Conservation (phyloP, 2,329 filamentous ascomycete species). For the Ceratocystiopsis brevicomis region DNA sequence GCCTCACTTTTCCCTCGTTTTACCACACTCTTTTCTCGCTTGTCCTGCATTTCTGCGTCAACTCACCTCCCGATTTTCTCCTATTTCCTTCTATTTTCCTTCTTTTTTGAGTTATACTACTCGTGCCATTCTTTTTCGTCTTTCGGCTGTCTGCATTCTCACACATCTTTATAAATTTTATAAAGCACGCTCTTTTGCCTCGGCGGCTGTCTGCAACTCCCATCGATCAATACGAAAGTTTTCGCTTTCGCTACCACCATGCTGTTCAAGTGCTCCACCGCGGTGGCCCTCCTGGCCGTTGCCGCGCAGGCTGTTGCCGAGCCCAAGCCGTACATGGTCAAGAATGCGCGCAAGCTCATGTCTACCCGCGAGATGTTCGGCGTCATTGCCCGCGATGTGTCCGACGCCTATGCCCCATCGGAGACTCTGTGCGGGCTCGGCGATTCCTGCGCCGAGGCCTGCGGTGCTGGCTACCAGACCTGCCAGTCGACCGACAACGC, state of each 20-base stretch:
- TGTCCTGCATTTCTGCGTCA: neutral
- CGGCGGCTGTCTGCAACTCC: neutral
- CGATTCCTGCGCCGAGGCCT: conserved; percentile 34
- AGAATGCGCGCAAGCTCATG: conserved; percentile 16
- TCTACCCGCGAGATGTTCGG: conserved; percentile 20
- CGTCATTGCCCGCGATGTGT: conserved; percentile 23
- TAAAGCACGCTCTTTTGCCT: neutral
- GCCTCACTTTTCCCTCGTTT: neutral
- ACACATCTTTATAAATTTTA: no score
- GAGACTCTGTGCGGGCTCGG: conserved; percentile 29
- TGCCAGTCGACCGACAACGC: conserved; percentile 29
- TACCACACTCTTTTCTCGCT: neutral
- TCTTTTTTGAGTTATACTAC: conserved; percentile 4
- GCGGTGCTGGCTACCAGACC: conserved; percentile 28
- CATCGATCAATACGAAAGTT: neutral
- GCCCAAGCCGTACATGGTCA: conserved; percentile 18
- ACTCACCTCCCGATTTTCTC: no score
- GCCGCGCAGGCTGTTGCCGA: conserved; percentile 16
- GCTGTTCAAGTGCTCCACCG: conserved; percentile 24
- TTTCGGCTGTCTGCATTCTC: neutral
- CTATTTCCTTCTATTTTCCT: no score
- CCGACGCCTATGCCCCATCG: conserved; percentile 28
- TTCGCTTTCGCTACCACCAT: conserved; percentile 13
- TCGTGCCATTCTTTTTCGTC: conserved; percentile 6
- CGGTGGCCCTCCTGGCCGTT: conserved; percentile 25